phyloP scores from a whole-genome alignment of 805 yeast species.

The Ogataea sp. region DNA sequence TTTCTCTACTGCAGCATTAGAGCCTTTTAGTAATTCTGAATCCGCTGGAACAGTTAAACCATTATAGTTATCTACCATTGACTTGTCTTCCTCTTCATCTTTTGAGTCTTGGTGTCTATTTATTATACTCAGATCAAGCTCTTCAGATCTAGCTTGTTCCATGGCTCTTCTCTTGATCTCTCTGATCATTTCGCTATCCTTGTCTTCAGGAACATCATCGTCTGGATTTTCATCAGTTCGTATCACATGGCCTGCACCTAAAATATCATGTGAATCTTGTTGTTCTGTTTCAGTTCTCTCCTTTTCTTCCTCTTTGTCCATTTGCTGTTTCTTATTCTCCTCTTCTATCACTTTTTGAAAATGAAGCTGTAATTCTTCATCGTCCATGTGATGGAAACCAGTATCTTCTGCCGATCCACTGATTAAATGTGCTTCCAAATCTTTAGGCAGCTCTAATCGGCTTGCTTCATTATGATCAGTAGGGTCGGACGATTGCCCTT shows the following conservation, averaged over 20 bases:
- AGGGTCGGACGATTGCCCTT: not conserved
- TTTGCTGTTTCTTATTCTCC: not conserved
- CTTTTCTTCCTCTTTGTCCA: not conserved
- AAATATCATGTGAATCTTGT: no score
- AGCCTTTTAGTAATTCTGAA: slow-evolving; percentile 22
- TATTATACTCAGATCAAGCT: not conserved
- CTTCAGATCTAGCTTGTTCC: not conserved
- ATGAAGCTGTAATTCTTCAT: slow-evolving; percentile 21
- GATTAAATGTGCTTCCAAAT: not conserved
- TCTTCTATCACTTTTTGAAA: slow-evolving; percentile 18
- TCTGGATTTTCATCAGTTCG: not conserved
- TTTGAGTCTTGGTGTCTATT: not conserved
- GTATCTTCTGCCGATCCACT: not conserved
- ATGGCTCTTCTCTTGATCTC: not conserved
- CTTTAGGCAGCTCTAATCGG: not conserved
- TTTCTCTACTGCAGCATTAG: slow-evolving; percentile 4
- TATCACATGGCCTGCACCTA: no score
- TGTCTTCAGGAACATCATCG: not conserved
- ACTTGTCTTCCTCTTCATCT: not conserved
- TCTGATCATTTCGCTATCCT: not conserved
- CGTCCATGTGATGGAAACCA: slow-evolving; percentile 4
- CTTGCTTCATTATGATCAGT: not conserved
- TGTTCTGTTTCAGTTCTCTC: not conserved
- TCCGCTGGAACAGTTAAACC: slow-evolving; percentile 27
- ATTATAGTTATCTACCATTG: slow-evolving; percentile 10